phyloP scores from a whole-genome alignment of 805 yeast species.

The Yamadazyma laniorum region DNA sequence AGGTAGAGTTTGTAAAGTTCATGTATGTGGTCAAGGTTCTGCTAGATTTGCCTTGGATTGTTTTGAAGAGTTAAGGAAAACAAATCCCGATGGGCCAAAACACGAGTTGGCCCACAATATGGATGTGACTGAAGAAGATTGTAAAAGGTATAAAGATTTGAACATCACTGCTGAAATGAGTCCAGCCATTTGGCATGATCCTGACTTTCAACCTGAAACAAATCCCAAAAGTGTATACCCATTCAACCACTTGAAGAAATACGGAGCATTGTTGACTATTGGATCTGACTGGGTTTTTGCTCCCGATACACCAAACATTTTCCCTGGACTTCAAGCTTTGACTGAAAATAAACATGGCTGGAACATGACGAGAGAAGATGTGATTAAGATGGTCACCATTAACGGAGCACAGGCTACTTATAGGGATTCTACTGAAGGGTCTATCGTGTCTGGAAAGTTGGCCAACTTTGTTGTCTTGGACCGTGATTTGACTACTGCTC shows the following conservation, averaged over 20 bases:
- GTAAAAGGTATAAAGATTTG: constrained; percentile 18
- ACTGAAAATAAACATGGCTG: constrained; percentile 25
- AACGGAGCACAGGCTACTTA: constrained; percentile 22
- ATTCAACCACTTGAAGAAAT: constrained; percentile 19
- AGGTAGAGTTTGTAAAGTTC: constrained; percentile 22
- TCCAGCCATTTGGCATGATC: constrained; percentile 24
- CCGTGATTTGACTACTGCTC: constrained; percentile 19
- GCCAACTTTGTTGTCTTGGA: constrained; percentile 23
- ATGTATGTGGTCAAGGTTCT: constrained; percentile 22
- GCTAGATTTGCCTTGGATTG: constrained; percentile 23
- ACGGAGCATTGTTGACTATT: constrained; percentile 22
- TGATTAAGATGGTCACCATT: constrained; percentile 19
- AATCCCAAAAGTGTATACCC: constrained; percentile 24
- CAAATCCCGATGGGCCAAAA: constrained; percentile 20
- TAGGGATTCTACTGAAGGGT: constrained; percentile 19
- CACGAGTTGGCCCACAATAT: constrained; percentile 26
- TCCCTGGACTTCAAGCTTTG: constrained; percentile 23
- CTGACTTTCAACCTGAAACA: constrained; percentile 23
- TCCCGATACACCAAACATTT: constrained; percentile 24
- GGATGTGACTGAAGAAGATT: constrained; percentile 22
- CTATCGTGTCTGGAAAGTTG: constrained; percentile 20
- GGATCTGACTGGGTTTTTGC: constrained; percentile 27
- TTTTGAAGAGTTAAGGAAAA: constrained; percentile 21
- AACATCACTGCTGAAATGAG: constrained; percentile 25
- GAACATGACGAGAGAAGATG: constrained; percentile 21